These are phyloP conservation scores for Lichtheimia ornata DNA, from an alignment of 371 early-diverging fungal species.

Conservation along the genomic window DNA sequence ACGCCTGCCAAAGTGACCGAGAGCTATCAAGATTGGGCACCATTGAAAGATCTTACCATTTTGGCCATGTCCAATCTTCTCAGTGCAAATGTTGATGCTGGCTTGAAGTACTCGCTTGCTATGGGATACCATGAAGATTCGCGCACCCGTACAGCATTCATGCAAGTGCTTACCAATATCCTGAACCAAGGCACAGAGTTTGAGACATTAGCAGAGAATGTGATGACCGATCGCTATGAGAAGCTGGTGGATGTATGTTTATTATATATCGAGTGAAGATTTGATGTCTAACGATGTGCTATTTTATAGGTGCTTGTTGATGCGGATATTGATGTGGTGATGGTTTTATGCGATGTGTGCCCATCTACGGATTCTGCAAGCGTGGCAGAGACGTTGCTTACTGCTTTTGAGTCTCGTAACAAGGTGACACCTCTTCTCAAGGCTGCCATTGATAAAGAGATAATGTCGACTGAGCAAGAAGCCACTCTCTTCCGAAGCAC, in stretches of 20 bases:
- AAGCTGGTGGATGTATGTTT: constrained; percentile 68
- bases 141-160: constrained; percentile 86
- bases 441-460: constrained; percentile 80
- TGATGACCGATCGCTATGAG: constrained; percentile 73
- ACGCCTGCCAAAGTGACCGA: constrained; percentile 18
- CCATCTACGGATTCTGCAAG: constrained; percentile 83
- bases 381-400: constrained; percentile 73
- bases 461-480: constrained; percentile 77
- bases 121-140: constrained; percentile 92
- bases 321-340: constrained; percentile 71
- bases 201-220: constrained; percentile 77
- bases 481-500: constrained; percentile 90
- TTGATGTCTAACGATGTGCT: neutral
- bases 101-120: constrained; percentile 82
- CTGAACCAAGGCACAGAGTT: constrained; percentile 86
- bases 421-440: constrained; percentile 71
- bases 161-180: constrained; percentile 89
- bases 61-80: constrained; percentile 86
- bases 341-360: constrained; percentile 87
- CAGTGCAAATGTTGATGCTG: constrained; percentile 88
- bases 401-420: constrained; percentile 77
- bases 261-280: too few relatives aligned
- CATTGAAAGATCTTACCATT: constrained; percentile 82
- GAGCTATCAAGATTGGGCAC: constrained; percentile 56
- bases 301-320: constrained; percentile 55